A percentile compares a stretch with the other conserved stretches of the same genome.
These are phyloP conservation scores for Paspalum vaginatum DNA, from an alignment of 176 grass and related monocot genomes.

Conservation along the genomic window DNA sequence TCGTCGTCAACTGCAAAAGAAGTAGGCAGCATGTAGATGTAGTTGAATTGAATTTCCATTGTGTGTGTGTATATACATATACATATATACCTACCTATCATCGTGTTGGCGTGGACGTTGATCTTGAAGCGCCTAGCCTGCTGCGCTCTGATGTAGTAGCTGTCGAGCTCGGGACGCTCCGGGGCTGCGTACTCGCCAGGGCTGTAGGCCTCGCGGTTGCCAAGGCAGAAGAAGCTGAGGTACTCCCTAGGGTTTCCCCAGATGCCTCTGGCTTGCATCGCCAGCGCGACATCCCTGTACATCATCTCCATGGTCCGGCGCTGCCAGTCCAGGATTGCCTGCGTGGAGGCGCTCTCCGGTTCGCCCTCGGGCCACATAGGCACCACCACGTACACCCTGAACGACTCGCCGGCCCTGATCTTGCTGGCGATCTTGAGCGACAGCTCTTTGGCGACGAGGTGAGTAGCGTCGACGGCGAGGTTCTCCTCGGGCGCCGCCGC, in stretches of 20 bases:
- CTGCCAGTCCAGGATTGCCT: slow-evolving; percentile 80
- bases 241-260: slow-evolving; percentile 52
- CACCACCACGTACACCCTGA: slow-evolving; percentile 18
- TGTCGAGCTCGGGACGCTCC: slow-evolving; percentile 43
- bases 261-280: slow-evolving; percentile 43
- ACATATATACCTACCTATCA: slow-evolving; percentile 51
- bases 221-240: slow-evolving; percentile 76
- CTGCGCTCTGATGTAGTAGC: slow-evolving; percentile 51
- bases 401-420: slow-evolving; percentile 14
- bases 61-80: no score
- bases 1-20: slow-evolving; percentile 57
- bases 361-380: slow-evolving; percentile 37
- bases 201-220: slow-evolving; percentile 47
- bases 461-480: neutral
- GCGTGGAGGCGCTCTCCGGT: slow-evolving; percentile 54
- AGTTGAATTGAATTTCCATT: no score
- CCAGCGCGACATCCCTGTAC: slow-evolving; percentile 55
- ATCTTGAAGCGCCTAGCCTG: slow-evolving; percentile 68
- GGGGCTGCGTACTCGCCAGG: slow-evolving; percentile 40
- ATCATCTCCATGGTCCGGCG: slow-evolving; percentile 79
- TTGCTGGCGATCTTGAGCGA: slow-evolving; percentile 26
- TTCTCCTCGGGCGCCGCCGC: neutral
- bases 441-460: neutral
- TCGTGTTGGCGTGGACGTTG: slow-evolving; percentile 77
- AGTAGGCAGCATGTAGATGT: no score